Conservation (phyloP, 768 basidiomycete species). For the Pulveroboletus frians region DNA sequence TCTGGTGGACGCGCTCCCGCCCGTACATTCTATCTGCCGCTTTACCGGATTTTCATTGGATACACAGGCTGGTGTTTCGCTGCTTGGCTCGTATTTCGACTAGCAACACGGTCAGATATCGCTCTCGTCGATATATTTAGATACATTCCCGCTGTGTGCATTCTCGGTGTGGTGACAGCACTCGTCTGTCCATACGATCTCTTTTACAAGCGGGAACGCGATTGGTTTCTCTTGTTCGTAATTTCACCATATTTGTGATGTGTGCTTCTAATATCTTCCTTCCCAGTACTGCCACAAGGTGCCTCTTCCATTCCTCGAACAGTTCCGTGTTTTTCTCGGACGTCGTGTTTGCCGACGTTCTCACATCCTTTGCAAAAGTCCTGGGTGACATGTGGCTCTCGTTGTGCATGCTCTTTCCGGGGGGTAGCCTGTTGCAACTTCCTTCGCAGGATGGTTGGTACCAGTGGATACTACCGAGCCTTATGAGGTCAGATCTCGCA, state of each 20-base stretch:
- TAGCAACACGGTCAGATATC: slow-evolving; percentile 52
- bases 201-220: slow-evolving; percentile 65
- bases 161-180: slow-evolving; percentile 49
- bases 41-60: slow-evolving; percentile 62
- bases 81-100: slow-evolving; percentile 68
- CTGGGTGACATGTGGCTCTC: slow-evolving; percentile 93
- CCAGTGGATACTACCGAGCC: slow-evolving; percentile 71
- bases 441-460: slow-evolving; percentile 59
- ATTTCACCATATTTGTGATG: background rate
- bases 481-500: slow-evolving; percentile 69
- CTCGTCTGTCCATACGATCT: slow-evolving; percentile 67
- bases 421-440: slow-evolving; percentile 64
- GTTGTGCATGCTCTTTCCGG: slow-evolving; percentile 77
- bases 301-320: slow-evolving; percentile 57
- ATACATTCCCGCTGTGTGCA: slow-evolving; percentile 67
- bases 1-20: slow-evolving; percentile 24
- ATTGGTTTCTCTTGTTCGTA: slow-evolving; percentile 73
- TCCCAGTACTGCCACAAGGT: slow-evolving; percentile 66
- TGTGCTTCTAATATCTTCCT: background rate
- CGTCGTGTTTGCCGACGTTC: slow-evolving; percentile 89
- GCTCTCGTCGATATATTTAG: slow-evolving; percentile 68
- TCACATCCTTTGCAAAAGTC: slow-evolving; percentile 96
- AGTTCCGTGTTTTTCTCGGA: slow-evolving; percentile 81
- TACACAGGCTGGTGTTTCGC: slow-evolving; percentile 58
- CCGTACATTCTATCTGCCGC: slow-evolving; percentile 44